phyloP scores from a whole-genome alignment of 176 grass and related monocot species.

The Cocos nucifera region DNA sequence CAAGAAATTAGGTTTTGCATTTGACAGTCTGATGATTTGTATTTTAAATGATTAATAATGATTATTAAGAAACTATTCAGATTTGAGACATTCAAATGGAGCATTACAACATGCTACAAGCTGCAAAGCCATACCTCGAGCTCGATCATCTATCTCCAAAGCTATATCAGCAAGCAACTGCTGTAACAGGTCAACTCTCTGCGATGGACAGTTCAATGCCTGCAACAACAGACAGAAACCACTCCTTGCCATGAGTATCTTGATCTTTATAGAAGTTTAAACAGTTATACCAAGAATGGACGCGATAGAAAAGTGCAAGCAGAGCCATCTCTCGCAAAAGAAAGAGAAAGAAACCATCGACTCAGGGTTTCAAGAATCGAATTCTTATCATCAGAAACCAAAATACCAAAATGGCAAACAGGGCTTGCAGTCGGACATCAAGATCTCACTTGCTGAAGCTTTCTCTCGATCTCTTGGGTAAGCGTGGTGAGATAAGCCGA shows the following conservation, averaged over 20 bases:
- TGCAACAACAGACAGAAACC: constrained; percentile 13
- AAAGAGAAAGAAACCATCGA: not conserved
- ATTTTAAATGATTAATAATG: too few species aligned
- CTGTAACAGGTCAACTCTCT: constrained; percentile 55
- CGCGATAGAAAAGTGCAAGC: not conserved
- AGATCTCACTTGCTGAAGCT: constrained; percentile 60
- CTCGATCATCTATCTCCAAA: constrained; percentile 72
- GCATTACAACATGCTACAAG: constrained; percentile 1
- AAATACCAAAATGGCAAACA: not conserved
- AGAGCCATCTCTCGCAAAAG: not conserved
- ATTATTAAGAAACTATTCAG: not conserved
- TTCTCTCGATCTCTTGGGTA: constrained; percentile 79
- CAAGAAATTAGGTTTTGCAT: too few species aligned
- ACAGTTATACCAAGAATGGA: too few species aligned
- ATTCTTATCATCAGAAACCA: not conserved
- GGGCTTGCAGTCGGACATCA: not conserved
- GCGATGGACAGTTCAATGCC: constrained; percentile 57
- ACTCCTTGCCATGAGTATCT: not conserved
- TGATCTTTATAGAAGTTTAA: not conserved
- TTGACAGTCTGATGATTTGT: too few species aligned
- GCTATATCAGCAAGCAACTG: constrained; percentile 81
- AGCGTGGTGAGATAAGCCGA: constrained; percentile 72
- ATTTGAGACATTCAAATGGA: not conserved
- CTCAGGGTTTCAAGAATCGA: not conserved
- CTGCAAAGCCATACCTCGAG: constrained; percentile 38